These are phyloP conservation scores for Aciculosporium take DNA, from an alignment of 2,329 filamentous ascomycete genomes.

Conservation along the genomic window DNA sequence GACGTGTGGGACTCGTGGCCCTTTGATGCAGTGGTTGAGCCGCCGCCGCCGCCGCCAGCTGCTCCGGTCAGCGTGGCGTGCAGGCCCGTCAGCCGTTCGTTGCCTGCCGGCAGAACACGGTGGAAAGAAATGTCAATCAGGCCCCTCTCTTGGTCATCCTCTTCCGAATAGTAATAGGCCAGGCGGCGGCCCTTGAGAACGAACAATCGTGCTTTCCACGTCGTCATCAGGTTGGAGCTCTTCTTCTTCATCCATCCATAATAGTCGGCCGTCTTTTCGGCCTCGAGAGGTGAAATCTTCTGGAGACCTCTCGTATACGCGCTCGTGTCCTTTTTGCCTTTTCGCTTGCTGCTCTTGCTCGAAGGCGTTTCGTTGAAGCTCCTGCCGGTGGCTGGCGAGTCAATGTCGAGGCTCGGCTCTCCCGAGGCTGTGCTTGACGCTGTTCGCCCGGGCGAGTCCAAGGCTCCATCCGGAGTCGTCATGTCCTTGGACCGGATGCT, in stretches of 20 bases:
- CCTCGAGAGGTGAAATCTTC: constrained; percentile 68
- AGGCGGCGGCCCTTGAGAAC: constrained; percentile 81
- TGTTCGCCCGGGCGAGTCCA: constrained; percentile 56
- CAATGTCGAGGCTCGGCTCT: constrained; percentile 61
- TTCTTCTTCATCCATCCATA: constrained; percentile 99
- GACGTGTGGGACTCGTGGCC: constrained; percentile 24
- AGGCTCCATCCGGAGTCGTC: constrained; percentile 35
- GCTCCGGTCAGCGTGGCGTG: constrained; percentile 86
- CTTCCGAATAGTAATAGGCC: constrained; percentile 91
- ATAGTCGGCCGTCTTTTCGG: constrained; percentile 78
- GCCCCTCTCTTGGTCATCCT: constrained; percentile 83
- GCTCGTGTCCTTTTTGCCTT: constrained; percentile 87
- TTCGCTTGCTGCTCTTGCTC: constrained; percentile 42
- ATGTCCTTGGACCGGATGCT: constrained; percentile 41
- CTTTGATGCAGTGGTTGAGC: constrained; percentile 34
- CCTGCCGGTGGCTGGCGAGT: constrained; percentile 53
- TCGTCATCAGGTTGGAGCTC: constrained; percentile 88
- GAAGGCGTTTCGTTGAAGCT: constrained; percentile 36
- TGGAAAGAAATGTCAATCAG: constrained; percentile 97
- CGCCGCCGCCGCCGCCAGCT: constrained; percentile 46
- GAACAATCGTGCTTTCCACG: constrained; percentile 95
- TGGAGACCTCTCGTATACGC: constrained; percentile 79
- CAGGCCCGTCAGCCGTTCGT: constrained; percentile 76
- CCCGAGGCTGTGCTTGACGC: constrained; percentile 58
- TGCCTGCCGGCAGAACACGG: constrained; percentile 86